phyloP scores from a whole-genome alignment of 495 filamentous ascomycete species.

The Neurospora sp. region DNA sequence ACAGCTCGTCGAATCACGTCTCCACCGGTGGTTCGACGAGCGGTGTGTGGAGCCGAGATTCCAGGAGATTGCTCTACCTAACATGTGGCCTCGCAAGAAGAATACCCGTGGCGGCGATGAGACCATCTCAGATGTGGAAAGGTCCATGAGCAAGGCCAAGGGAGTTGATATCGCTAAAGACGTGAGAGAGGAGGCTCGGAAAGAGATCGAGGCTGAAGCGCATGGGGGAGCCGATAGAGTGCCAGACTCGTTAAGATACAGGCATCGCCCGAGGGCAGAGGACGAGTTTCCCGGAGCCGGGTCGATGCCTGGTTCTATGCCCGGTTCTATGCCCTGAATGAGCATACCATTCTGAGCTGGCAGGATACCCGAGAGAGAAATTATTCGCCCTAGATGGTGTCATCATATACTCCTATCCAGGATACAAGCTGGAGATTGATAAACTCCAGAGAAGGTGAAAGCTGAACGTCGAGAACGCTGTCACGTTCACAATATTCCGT shows the following conservation, averaged over 20 bases:
- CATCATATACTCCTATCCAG: no score
- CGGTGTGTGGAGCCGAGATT: conserved; percentile 90
- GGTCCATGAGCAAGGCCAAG: conserved; percentile 31
- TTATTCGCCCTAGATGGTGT: no score
- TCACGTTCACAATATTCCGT: no score
- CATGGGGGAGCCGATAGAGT: conserved; percentile 24
- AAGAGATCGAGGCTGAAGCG: conserved; percentile 35
- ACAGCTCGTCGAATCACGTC: conserved; percentile 78
- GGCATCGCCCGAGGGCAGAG: conserved; percentile 23
- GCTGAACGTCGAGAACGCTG: no score
- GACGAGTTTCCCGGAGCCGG: conserved; percentile 25
- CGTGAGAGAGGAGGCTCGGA: conserved; percentile 35
- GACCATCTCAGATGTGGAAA: conserved; percentile 28
- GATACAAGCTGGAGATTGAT: no score
- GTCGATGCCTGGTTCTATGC: conserved; percentile 23
- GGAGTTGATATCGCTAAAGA: conserved; percentile 40
- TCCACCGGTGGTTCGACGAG: conserved; percentile 97
- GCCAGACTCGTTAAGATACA: conserved; percentile 28
- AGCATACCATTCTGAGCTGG: background rate
- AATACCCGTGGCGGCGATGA: conserved; percentile 62
- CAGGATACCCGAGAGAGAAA: no score
- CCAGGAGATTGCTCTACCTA: conserved; percentile 87
- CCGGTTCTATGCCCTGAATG: conserved; percentile 8
- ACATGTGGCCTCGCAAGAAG: conserved; percentile 84
- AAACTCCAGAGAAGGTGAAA: no score